Percentiles rank a stretch among this genome's conserved stretches.
These are phyloP conservation scores for Aureobasidium melanogenum DNA, from an alignment of 2,329 filamentous ascomycete genomes.

Conservation along the genomic window DNA sequence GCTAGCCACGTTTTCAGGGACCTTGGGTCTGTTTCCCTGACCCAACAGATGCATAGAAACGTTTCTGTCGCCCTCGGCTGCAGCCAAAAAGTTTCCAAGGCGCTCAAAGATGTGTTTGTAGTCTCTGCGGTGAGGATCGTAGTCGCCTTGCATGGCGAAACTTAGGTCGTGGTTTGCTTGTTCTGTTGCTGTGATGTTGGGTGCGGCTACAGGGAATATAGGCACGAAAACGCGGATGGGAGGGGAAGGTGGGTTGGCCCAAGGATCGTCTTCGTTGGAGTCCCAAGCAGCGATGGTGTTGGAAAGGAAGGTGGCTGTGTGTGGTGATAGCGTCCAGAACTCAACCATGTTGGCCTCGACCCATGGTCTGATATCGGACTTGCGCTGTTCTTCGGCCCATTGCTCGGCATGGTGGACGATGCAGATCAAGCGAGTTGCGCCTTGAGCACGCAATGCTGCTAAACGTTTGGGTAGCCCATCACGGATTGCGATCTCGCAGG, in stretches of 20 bases:
- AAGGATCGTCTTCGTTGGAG: not conserved
- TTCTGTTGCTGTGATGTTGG: not conserved
- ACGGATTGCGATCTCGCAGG: constrained; percentile 21
- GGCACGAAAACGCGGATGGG: constrained; percentile 20
- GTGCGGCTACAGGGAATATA: constrained; percentile 21
- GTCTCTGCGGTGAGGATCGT: constrained; percentile 20
- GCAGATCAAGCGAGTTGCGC: constrained; percentile 22
- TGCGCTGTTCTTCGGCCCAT: constrained; percentile 16
- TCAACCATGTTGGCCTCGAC: constrained; percentile 18
- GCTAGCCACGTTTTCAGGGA: constrained; percentile 17
- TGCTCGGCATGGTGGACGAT: constrained; percentile 20
- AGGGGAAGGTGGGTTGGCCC: constrained; percentile 13
- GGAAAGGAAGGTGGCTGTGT: constrained; percentile 21
- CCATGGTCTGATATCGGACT: constrained; percentile 16
- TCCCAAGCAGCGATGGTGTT: constrained; percentile 7
- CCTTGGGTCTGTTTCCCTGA: constrained; percentile 15
- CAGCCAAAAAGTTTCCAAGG: constrained; percentile 17
- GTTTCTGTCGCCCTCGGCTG: not conserved
- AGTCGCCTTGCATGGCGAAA: constrained; percentile 24
- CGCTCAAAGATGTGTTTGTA: constrained; percentile 22
- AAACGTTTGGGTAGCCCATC: constrained; percentile 15
- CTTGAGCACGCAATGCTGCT: constrained; percentile 17
- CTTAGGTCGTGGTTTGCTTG: constrained; percentile 7
- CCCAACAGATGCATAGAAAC: constrained; percentile 8
- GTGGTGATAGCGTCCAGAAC: constrained; percentile 20